A percentile compares a stretch with the other conserved stretches of the same genome.
Evolutionary conservation across 192 early-diverging fungal genomes (phyloP).

Genomic region (Dissophora globulifera): DNA sequence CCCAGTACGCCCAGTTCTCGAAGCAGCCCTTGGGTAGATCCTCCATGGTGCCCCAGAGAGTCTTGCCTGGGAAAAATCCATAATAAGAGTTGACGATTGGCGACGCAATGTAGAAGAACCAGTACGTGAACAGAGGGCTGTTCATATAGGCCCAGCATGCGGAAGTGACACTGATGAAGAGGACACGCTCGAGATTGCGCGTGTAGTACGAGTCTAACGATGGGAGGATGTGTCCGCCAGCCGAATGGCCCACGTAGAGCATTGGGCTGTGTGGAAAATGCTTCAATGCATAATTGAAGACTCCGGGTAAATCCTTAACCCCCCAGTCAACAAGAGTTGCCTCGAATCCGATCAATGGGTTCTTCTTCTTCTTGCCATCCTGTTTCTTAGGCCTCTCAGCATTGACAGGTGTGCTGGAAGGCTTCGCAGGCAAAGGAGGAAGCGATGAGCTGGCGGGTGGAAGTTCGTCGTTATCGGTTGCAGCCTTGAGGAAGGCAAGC

Average conservation of each 20-base stretch:
- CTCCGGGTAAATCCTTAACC: constrained; percentile 38
- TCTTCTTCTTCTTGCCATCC: constrained; percentile 28
- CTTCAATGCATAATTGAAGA: constrained; percentile 37
- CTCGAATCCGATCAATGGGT: constrained; percentile 48
- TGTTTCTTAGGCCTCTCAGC: not conserved
- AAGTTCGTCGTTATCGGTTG: constrained; percentile 5
- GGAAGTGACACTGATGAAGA: constrained; percentile 43
- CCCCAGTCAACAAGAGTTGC: constrained; percentile 49
- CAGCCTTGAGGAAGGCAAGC: constrained; percentile 27
- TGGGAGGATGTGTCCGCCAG: constrained; percentile 39
- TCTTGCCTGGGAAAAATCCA: constrained; percentile 46
- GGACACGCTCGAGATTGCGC: constrained; percentile 38
- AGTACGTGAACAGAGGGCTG: constrained; percentile 43
- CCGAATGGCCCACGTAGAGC: constrained; percentile 40
- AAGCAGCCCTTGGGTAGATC: constrained; percentile 47
- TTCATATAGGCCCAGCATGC: constrained; percentile 51
- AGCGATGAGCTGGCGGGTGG: not conserved
- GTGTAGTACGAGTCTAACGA: constrained; percentile 45
- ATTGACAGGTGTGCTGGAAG: not conserved
- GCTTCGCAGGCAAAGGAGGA: constrained; percentile 25
- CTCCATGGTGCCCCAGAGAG: constrained; percentile 46
- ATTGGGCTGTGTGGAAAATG: constrained; percentile 40
- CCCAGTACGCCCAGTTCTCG: constrained; percentile 44
- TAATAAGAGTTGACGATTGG: constrained; percentile 31
- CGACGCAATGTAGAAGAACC: constrained; percentile 50